Evolutionary conservation across 1,284 basidiomycete genomes (phyloP), one percentile per base, ranked within the genome.

Genomic region (Ceratobasidium sp.): DNA sequence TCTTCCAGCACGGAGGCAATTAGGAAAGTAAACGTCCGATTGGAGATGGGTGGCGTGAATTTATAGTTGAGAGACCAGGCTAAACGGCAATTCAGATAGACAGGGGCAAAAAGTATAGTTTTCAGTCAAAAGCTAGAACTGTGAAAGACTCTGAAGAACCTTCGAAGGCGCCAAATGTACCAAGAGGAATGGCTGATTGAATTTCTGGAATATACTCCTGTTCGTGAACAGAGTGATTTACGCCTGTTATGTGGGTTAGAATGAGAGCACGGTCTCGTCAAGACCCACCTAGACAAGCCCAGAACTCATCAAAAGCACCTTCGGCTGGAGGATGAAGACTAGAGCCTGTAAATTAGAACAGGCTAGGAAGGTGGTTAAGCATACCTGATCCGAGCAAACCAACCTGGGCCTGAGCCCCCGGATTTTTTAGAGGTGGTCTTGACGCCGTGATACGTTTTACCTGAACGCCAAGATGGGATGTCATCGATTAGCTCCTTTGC

Each of bases 131-230:
- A 46, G 7, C 13, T 13, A 46, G 44, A 5, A 13, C 44, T 13
- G 44, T 48, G 9, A 17, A 48, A 4, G 5, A 50, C 10, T 42
- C 65, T 50, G 54, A 54, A 64, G n/a, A n/a, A n/a, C 73, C 73
- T 75, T 75, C 46, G 46, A 75, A 75, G n/a, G 46, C 61, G n/a
- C 33, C 33, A 65, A 54, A 75, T 0, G 61, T 38, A 4, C 62
- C 62, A 33, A 75, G 61, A 0, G 28, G 13, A 12, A 26, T 23
- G 3, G 73, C 73, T 12, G 46, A 54, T 17, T 66, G 26, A 7
- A 75, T 23, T 23, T 75, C 73, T 9, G 73, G 73, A n/a, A 75
- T 50, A 13, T 75, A 75, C 23, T 75, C 20, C 38, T 66, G 26
- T 28, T 75, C 73, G 26, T 75, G 44, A 0, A 42, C 61, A 1